phyloP scores from a whole-genome alignment of 176 grass and related monocot species.

The Ensete ventricosum region DNA sequence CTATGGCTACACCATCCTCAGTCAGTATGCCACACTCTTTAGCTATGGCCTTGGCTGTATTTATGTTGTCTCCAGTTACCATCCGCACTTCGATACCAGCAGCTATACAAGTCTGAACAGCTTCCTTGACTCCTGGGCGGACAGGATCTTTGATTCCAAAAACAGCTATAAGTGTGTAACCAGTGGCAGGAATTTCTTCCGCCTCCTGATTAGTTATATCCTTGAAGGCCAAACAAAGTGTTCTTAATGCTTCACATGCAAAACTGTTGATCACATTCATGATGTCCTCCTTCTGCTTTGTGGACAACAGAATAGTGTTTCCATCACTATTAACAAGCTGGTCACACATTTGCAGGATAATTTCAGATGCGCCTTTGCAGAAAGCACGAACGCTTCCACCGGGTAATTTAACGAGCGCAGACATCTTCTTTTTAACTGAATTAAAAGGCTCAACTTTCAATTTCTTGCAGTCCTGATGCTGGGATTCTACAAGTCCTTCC shows the following conservation, averaged over 20 bases:
- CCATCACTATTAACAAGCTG: constrained; percentile 41
- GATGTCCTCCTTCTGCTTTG: constrained; percentile 34
- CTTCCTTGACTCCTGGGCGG: constrained; percentile 68
- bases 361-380: constrained; percentile 87
- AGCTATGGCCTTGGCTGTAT: constrained; percentile 84
- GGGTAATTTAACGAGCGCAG: constrained; percentile 47
- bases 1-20: constrained; percentile 67
- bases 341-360: constrained; percentile 59
- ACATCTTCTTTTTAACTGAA: constrained; percentile 94
- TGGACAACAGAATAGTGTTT: constrained; percentile 34
- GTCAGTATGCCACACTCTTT: constrained; percentile 90
- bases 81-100: constrained; percentile 87
- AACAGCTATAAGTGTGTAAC: constrained; percentile 74
- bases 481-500: constrained; percentile 31
- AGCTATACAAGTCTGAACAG: constrained; percentile 53
- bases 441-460: constrained; percentile 89
- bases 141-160: constrained; percentile 96
- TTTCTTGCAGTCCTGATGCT: constrained; percentile 32
- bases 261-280: constrained; percentile 51
- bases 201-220: constrained; percentile 30
- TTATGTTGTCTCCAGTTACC: constrained; percentile 97
- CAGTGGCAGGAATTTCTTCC: constrained; percentile 44
- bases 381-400: constrained; percentile 37
- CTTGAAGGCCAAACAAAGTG: constrained; percentile 91
- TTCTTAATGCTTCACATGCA: constrained; percentile 79